Conservation (phyloP, 1,284 basidiomycete species). For the Afroboletus lepidellus region DNA sequence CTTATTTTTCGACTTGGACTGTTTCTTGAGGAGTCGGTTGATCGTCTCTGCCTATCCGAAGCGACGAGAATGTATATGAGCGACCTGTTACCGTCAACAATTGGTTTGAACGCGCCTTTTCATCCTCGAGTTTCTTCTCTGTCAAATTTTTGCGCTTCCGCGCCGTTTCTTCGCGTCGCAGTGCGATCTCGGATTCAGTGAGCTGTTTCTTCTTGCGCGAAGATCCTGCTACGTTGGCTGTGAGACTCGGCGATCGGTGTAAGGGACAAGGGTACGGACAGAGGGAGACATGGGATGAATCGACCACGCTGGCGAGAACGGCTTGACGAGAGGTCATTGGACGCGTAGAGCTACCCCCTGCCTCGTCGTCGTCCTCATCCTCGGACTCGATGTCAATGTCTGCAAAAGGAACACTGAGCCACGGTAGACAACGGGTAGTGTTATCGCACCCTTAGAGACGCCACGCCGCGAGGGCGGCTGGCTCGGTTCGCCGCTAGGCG, state of each 20-base stretch:
- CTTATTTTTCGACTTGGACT: slow-evolving; percentile 68
- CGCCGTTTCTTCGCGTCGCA: slow-evolving; percentile 83
- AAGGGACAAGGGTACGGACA: not conserved
- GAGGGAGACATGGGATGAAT: slow-evolving; percentile 60
- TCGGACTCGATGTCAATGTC: slow-evolving; percentile 59
- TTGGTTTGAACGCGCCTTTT: slow-evolving; percentile 60
- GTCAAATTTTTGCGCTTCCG: slow-evolving; percentile 81
- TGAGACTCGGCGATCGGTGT: not conserved
- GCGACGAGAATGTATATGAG: not conserved
- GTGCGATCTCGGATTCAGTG: slow-evolving; percentile 79
- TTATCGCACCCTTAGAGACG: slow-evolving; percentile 30
- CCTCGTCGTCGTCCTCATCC: slow-evolving; percentile 39
- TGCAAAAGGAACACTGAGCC: slow-evolving; percentile 13
- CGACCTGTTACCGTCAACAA: not conserved
- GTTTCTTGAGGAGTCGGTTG: slow-evolving; percentile 87
- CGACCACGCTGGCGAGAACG: slow-evolving; percentile 64
- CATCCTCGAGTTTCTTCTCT: slow-evolving; percentile 90
- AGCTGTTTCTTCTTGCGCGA: slow-evolving; percentile 73
- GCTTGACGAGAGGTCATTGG: slow-evolving; percentile 73
- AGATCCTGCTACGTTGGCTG: slow-evolving; percentile 39
- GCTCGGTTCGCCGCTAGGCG: slow-evolving; percentile 36
- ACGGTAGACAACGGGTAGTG: not conserved
- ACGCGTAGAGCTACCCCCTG: slow-evolving; percentile 36
- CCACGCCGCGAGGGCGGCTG: slow-evolving; percentile 31
- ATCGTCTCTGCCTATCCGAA: slow-evolving; percentile 73